These are phyloP conservation scores for Cyberlindnera euphorbiiphila DNA, from an alignment of 805 yeast species.

Conservation along the genomic window DNA sequence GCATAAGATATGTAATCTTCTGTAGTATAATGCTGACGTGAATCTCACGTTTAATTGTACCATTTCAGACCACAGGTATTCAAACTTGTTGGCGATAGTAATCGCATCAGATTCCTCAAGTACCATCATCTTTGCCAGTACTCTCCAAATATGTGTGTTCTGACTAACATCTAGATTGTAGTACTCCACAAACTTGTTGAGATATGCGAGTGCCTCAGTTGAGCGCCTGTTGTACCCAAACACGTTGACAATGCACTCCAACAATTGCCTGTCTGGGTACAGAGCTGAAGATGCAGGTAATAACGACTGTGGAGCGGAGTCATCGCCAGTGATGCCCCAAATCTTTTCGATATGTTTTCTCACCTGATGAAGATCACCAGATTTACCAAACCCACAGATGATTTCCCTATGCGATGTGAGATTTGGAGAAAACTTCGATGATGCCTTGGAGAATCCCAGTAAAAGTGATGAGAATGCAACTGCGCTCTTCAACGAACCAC, in stretches of 20 bases:
- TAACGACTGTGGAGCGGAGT: conserved; percentile 5
- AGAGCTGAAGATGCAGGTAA: conserved; percentile 13
- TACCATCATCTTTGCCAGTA: conserved; percentile 12
- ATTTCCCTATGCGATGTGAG: conserved; percentile 21
- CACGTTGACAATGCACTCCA: conserved; percentile 15
- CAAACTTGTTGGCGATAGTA: conserved; percentile 8
- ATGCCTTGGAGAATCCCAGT: conserved; percentile 6
- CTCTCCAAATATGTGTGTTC: conserved; percentile 18
- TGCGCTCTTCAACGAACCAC: conserved; percentile 11
- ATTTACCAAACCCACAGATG: conserved; percentile 21
- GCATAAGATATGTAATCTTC: conserved; percentile 11
- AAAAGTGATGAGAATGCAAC: conserved; percentile 11
- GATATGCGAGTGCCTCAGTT: conserved; percentile 12
- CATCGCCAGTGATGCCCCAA: conserved; percentile 21
- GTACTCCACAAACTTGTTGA: conserved; percentile 14
- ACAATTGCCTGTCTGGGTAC: conserved; percentile 21
- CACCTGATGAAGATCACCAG: conserved; percentile 19
- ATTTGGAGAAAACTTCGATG: conserved; percentile 14
- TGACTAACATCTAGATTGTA: conserved; percentile 12
- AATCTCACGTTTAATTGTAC: conserved; percentile 7
- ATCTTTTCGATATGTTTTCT: conserved; percentile 18
- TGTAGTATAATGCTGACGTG: conserved; percentile 12
- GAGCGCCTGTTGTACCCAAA: conserved; percentile 18
- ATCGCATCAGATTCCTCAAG: conserved; percentile 4
- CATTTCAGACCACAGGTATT: conserved; percentile 20